Evolutionary conservation across 208 protist species (phyloP).

Genomic region (Angomonas ambiguus): DNA sequence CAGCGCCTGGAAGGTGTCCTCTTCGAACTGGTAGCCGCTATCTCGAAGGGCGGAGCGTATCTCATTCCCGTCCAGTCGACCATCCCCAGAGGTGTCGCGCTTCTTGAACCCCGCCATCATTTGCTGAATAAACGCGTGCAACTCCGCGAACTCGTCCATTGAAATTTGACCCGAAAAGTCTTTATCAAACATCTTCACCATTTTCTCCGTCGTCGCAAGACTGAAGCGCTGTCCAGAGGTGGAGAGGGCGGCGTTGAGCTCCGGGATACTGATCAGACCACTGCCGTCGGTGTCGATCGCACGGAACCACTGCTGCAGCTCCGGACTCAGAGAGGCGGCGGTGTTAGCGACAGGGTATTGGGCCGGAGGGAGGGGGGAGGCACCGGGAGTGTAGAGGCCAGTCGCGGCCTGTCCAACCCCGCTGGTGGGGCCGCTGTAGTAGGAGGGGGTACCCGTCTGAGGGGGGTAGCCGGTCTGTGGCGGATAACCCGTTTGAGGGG

Average conservation of each 20-base stretch:
- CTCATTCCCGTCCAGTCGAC: constrained; percentile 45
- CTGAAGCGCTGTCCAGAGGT: constrained; percentile 51
- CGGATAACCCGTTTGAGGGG: background rate
- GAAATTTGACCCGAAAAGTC: constrained; percentile 50
- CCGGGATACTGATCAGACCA: constrained; percentile 49
- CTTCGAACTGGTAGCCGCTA: constrained; percentile 37
- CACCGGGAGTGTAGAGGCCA: background rate
- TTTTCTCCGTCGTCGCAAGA: constrained; percentile 54
- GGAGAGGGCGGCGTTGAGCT: constrained; percentile 63
- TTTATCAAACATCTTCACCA: constrained; percentile 70
- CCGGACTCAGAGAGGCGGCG: background rate
- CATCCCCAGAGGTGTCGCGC: constrained; percentile 35
- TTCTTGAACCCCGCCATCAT: constrained; percentile 55
- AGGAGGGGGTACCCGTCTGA: background rate
- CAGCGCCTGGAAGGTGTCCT: constrained; percentile 60
- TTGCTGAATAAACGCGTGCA: constrained; percentile 54
- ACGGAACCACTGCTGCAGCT: constrained; percentile 54
- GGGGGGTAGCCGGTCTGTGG: background rate
- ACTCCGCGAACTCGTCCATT: constrained; percentile 59
- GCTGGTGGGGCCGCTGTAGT: background rate
- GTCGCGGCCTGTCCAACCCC: background rate
- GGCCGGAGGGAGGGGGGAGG: too few relatives aligned
- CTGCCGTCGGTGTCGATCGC: constrained; percentile 54
- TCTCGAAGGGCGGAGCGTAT: constrained; percentile 35
- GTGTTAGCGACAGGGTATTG: too few relatives aligned